phyloP scores from a whole-genome alignment of 805 yeast genomes.

The Yamadazyma sp. region DNA sequence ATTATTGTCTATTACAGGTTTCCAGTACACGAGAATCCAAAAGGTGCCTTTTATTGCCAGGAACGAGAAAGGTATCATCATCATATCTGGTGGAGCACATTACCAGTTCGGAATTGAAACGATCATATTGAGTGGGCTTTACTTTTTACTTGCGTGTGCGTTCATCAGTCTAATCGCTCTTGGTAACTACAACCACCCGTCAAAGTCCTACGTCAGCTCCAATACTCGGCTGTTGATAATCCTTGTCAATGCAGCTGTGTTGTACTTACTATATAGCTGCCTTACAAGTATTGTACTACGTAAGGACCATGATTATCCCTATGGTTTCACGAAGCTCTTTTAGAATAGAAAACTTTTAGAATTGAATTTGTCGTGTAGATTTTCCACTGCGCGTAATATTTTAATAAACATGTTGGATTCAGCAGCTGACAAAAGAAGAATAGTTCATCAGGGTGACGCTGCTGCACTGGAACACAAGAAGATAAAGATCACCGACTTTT shows the following conservation, averaged over 20 bases:
- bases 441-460: not conserved
- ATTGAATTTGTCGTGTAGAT: too few relatives aligned
- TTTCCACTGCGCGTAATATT: slow-evolving; percentile 6
- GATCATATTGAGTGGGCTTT: slow-evolving; percentile 50
- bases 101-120: slow-evolving; percentile 75
- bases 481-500: slow-evolving; percentile 19
- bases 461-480: slow-evolving; percentile 1
- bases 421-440: not conserved
- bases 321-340: slow-evolving; percentile 27
- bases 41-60: slow-evolving; percentile 62
- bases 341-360: slow-evolving; percentile 20
- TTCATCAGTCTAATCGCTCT: slow-evolving; percentile 40
- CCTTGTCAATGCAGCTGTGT: slow-evolving; percentile 21
- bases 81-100: slow-evolving; percentile 61
- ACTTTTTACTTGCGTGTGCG: slow-evolving; percentile 44
- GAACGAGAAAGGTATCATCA: slow-evolving; percentile 51
- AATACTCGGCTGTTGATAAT: slow-evolving; percentile 18
- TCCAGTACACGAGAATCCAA: slow-evolving; percentile 60
- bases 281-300: slow-evolving; percentile 44
- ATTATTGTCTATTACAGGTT: slow-evolving; percentile 56
- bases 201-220: slow-evolving; percentile 17
- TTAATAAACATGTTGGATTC: slow-evolving; percentile 3
- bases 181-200: slow-evolving; percentile 31
- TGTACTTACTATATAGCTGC: slow-evolving; percentile 42
- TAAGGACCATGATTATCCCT: slow-evolving; percentile 54